A percentile compares a stretch with the other conserved stretches of the same genome.
Conservation (phyloP, 352 stramenopile genomes). For the Phytophthora pseudosyringae region DNA sequence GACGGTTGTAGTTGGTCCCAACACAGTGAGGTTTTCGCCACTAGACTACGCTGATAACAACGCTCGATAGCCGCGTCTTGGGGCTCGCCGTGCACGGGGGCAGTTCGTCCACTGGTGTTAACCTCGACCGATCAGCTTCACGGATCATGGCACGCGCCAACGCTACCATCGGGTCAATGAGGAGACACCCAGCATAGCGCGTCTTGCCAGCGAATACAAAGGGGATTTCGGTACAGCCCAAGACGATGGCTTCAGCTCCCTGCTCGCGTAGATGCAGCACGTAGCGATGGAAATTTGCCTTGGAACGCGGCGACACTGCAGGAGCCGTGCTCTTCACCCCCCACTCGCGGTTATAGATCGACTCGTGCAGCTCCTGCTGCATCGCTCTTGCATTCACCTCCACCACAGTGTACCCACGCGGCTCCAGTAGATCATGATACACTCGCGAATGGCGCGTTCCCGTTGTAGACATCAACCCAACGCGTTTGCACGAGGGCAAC, state of each 20-base stretch:
- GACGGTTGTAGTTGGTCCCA: too few relatives aligned
- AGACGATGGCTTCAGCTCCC: conserved; percentile 70
- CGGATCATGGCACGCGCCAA: conserved; percentile 78
- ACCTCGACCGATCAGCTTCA: conserved; percentile 52
- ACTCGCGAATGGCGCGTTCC: conserved; percentile 66
- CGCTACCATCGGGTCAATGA: conserved; percentile 80
- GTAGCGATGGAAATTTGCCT: conserved; percentile 71
- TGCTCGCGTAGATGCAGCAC: conserved; percentile 46
- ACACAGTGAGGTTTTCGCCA: too few relatives aligned
- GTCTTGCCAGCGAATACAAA: conserved; percentile 70
- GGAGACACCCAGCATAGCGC: conserved; percentile 44
- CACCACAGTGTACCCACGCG: conserved; percentile 59
- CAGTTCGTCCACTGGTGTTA: conserved; percentile 38
- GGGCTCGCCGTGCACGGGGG: too few relatives aligned
- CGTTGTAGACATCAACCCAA: conserved; percentile 76
- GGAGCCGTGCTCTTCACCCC: conserved; percentile 80
- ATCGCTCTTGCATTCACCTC: conserved; percentile 49
- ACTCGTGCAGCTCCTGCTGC: conserved; percentile 73
- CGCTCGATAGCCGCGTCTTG: too few relatives aligned
- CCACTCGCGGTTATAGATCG: conserved; percentile 76
- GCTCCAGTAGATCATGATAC: conserved; percentile 75
- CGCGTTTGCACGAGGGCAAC: conserved; percentile 50
- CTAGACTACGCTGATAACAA: too few relatives aligned
- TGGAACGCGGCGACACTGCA: conserved; percentile 50
- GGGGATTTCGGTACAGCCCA: conserved; percentile 83